Percentiles rank a stretch among this genome's conserved stretches.
Conservation (phyloP, 371 early-diverging fungal genomes). For the Polyrhizophydium stewartii region DNA sequence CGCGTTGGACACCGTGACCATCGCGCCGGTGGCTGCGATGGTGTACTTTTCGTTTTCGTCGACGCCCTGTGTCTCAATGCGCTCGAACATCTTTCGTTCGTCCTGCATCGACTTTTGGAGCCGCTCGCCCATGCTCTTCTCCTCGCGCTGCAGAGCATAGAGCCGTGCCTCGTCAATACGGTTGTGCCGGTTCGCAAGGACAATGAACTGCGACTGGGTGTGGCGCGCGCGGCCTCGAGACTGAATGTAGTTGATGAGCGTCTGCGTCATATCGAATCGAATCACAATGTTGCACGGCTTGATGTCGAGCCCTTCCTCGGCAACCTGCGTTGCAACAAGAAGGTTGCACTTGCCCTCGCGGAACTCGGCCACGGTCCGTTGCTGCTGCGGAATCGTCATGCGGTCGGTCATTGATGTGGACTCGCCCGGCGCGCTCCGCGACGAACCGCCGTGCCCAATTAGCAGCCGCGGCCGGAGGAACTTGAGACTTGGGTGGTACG, state of each 20-base stretch:
- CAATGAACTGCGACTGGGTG: slow-evolving; percentile 65
- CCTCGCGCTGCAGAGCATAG: neutral
- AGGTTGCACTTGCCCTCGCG: slow-evolving; percentile 50
- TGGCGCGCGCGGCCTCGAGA: slow-evolving; percentile 91
- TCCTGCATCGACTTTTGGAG: neutral
- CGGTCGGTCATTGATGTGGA: neutral
- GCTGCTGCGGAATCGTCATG: slow-evolving; percentile 55
- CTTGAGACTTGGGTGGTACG: slow-evolving; percentile 32
- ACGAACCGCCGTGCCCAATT: slow-evolving; percentile 60
- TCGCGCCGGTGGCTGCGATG: neutral
- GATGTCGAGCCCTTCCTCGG: slow-evolving; percentile 97
- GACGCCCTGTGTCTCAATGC: neutral
- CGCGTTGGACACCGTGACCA: neutral
- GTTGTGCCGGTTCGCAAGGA: slow-evolving; percentile 58
- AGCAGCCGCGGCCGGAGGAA: slow-evolving; percentile 54
- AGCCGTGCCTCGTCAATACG: neutral
- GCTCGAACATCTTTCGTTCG: neutral
- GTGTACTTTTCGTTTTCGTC: neutral
- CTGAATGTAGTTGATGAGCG: slow-evolving; percentile 53
- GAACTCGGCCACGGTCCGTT: slow-evolving; percentile 52
- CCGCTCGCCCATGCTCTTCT: neutral
- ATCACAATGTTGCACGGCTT: slow-evolving; percentile 91
- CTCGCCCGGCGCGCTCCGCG: neutral
- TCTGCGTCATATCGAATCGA: slow-evolving; percentile 42
- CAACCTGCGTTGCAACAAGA: slow-evolving; percentile 63